Evolutionary conservation across 768 basidiomycete genomes (phyloP), one percentile per base, ranked within the genome.

Genomic region (Rossbeevera mucosa): DNA sequence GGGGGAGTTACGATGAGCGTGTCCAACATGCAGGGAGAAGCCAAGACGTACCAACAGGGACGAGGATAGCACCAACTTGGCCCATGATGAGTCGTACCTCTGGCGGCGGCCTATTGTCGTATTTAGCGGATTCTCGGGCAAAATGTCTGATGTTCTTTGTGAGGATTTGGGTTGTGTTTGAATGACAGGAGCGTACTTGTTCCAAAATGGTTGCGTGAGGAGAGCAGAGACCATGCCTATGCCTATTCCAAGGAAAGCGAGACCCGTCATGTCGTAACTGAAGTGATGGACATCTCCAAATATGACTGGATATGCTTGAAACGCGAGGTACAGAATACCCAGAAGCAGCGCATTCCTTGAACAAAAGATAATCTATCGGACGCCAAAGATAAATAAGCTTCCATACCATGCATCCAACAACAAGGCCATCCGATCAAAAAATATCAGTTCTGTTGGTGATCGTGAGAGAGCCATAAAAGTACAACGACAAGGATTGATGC

Each of bases 401-500:
- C 5, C 76, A 3, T 65, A 85, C 90, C 89, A 91, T 13, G 78
- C 64, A 64, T 89, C 77, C 8, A 92, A 72, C 5, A 85, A 67
- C 4, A 91, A 73, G 0, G 85, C 85, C 88, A 91, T 92, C n/a
- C 78, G 75, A 58, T 94, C 87, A 45, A 73, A 78, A 0, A 80
- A 38, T 5, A 88, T 69, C 6, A 90, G 70, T 64, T 82, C 86
- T 87, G 53, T 30, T 16, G 50, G 18, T 16, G 18, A 20, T 38
- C 12, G 18, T 38, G 9, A 38, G 36, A 9, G 2, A 38, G 12
- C 12, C 11, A 5, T 2, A 36, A 36, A 5, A n/a, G n/a, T n/a
- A n/a, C n/a, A n/a, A n/a, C n/a, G n/a, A n/a, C n/a, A 38, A 38
- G 14, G 21, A 25, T 8, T 28, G 16, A 2, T 25, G 18, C 16